phyloP scores from a whole-genome alignment of 306 rosid genomes.

The Rubus idaeus region DNA sequence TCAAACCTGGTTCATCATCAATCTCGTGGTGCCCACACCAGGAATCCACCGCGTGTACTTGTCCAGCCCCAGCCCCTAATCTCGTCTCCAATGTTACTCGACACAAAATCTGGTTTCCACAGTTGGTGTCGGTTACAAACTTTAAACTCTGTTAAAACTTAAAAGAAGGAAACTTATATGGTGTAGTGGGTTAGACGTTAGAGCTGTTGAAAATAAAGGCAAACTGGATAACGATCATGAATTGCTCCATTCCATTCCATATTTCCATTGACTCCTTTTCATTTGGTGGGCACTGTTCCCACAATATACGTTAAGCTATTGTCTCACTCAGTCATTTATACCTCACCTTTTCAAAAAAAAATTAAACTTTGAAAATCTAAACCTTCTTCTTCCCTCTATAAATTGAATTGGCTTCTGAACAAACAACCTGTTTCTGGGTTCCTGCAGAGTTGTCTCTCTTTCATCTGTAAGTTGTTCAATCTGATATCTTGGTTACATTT shows the following conservation, averaged over 20 bases:
- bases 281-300: slow-evolving; percentile 32
- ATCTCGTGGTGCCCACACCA: slow-evolving; percentile 22
- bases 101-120: slow-evolving; percentile 5
- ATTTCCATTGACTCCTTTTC: slow-evolving; percentile 23
- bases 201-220: slow-evolving; percentile 17
- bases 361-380: not conserved
- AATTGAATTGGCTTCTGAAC: slow-evolving; percentile 17
- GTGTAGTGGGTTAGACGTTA: slow-evolving; percentile 46
- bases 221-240: slow-evolving; percentile 45
- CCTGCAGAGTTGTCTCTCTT: slow-evolving; percentile 28
- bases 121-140: not conserved
- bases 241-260: slow-evolving; percentile 28
- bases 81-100: not conserved
- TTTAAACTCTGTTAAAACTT: not conserved
- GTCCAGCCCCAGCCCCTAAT: not conserved
- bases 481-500: slow-evolving; percentile 9
- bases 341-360: slow-evolving; percentile 8
- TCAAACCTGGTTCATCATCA: not conserved
- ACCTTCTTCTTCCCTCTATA: slow-evolving; percentile 15
- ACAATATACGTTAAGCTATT: not conserved
- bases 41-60: not conserved
- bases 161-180: not conserved
- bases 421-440: slow-evolving; percentile 31
- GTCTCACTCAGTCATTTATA: slow-evolving; percentile 5
- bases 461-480: slow-evolving; percentile 26